Base-by-base conservation (phyloP, 1,284 basidiomycete species). In the Gastroboletus turbinatus region DNA sequence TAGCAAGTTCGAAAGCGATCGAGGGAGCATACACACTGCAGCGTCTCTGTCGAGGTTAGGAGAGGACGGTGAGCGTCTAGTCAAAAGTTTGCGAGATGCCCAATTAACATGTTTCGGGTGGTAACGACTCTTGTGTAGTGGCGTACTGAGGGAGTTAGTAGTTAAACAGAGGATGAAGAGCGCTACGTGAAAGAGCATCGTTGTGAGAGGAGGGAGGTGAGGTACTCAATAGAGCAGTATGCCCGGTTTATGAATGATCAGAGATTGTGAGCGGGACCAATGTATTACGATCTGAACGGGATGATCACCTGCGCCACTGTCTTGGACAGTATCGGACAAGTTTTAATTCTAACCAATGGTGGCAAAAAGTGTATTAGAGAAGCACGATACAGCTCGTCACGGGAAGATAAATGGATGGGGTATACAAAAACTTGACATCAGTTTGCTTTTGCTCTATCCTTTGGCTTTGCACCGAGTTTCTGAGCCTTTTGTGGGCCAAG, bases 401-500 rank as follows among this genome's bases (percentile, higher is more conserved):
- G 9, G 35, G 4, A 27, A 21, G 44, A 27, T 13, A 19, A n/a
- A 25, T 16, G 29, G 30, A 42, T 30, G n/a, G 14, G 32, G 23
- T 16, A 45, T 8, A 17, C 44, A 40, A 35, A 23, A 19, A 36
- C 21, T 29, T 46, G 33, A 50, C 3, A 16, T 67, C 17, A 68
- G 30, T 58, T 60, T 17, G 55, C 50, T 42, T 72, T 70, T 4
- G 36, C 16, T 55, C 65, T 61, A 43, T 61, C 59, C 30, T 60
- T 68, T n/a, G 64, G 60, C 43, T 63, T 64, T 53, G 61, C 53
- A 25, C 68, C 71, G 13, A 69, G 60, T 51, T 65, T 71, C 23
- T 53, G 56, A 1, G 64, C 56, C 42, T 61, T 62, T 33, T 71
- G 67, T 9, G 64, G 66, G 5, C 86, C 85, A 52, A 94, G 77